Evolutionary conservation across 495 filamentous ascomycete genomes (phyloP), one percentile per base, ranked within the genome.

Genomic region (Recurvomyces mirabilis): DNA sequence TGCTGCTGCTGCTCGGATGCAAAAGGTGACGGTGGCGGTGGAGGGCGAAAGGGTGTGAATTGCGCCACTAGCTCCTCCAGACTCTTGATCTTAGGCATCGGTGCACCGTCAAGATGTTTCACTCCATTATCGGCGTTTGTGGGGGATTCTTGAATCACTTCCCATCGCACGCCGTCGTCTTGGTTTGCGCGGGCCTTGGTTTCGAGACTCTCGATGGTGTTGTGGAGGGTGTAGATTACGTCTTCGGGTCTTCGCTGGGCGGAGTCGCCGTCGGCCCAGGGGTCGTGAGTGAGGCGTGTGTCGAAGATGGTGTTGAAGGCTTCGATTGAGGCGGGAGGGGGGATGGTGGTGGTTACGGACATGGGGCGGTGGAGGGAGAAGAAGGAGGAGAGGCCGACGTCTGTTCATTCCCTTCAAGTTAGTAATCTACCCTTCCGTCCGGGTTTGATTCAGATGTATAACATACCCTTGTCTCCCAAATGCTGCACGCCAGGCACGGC

Each of bases 361-460:
- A 98, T 88, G 4, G 91, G 91, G 40, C 91, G 77, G 68, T 98
- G 87, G 49, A 89, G 82, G 45, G 91, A 91, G 67, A 95, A 98
- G 71, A 98, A 96, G 38, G 81, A 81, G 5, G 89, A 87, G 23
- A 94, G 68, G 49, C 79, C 79, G 33, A 95, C 69, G 58, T 93
- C 91, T 98, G 31, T 11, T 17, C 5, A 10, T 3, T 12, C 13
- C 11, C 10, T 9, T 19, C 6, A 36, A 36, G n/a, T 36, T 15
- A 36, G 32, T 36, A 36, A 18, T 17, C 15, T 12, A 36, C 15
- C 32, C 9, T 30, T 30, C 26, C 26, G n/a, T n/a, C 24, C 10
- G 10, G 5, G 17, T 9, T 24, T 22, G 4, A 15, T 31, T 3
- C 3, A 10, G 25, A 14, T 11, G 24, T 30, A 31, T 42, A 32